Conservation (phyloP, 352 stramenopile genomes). For the Phytophthora citricola region DNA sequence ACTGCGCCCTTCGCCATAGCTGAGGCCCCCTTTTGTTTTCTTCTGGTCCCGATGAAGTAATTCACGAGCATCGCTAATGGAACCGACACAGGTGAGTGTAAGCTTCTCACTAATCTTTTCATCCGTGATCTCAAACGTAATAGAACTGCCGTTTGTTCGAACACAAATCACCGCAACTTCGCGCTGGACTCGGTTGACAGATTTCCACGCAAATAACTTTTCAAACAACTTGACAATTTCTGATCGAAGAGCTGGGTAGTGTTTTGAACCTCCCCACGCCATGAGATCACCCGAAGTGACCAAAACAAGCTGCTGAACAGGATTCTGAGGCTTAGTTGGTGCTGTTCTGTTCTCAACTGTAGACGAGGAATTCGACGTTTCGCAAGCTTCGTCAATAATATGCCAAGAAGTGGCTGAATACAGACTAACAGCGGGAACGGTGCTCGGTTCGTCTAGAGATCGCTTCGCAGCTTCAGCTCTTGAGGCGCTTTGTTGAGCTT, state of each 20-base stretch:
- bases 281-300: conserved; percentile 62
- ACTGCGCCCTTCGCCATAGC: conserved; percentile 3
- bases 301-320: conserved; percentile 62
- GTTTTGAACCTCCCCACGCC: conserved; percentile 38
- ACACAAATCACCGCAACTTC: conserved; percentile 53
- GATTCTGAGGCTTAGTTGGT: conserved; percentile 26
- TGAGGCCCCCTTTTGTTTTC: conserved; percentile 15
- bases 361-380: conserved; percentile 1
- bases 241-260: conserved; percentile 41
- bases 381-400: conserved; percentile 61
- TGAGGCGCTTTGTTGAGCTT: conserved; percentile 1
- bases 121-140: conserved; percentile 62
- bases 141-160: conserved; percentile 41
- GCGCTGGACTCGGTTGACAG: conserved; percentile 34
- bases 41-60: conserved; percentile 32
- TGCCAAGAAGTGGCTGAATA: conserved; percentile 72
- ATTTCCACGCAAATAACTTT: conserved; percentile 77
- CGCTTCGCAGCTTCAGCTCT: background rate
- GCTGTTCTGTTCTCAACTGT: conserved; percentile 5
- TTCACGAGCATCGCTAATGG: conserved; percentile 53
- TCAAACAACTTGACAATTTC: conserved; percentile 68
- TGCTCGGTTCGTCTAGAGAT: conserved; percentile 19
- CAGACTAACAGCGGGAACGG: conserved; percentile 31
- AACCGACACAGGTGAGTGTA: conserved; percentile 56
- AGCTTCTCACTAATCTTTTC: conserved; percentile 66